phyloP scores from a whole-genome alignment of 208 protist species.

The Leishmania tarentolae region DNA sequence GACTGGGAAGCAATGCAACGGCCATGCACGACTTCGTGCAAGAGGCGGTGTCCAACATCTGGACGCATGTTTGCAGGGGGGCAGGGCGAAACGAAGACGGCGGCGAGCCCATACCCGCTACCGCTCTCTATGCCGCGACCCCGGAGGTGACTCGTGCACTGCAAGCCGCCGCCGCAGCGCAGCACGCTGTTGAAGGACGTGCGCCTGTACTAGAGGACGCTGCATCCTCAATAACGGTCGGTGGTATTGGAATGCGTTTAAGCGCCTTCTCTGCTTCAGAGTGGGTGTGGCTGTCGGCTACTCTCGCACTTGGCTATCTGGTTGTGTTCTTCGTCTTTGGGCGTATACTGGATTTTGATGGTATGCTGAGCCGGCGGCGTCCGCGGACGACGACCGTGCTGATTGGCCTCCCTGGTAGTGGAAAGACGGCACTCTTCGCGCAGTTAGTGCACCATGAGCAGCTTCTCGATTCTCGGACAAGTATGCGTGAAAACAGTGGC shows the following conservation, averaged over 20 bases:
- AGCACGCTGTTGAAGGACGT: not conserved
- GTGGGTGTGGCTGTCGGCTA: conserved; percentile 21
- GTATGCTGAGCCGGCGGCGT: conserved; percentile 8
- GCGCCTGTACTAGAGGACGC: not conserved
- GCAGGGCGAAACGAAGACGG: too few species aligned
- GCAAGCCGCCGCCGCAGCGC: conserved; percentile 5
- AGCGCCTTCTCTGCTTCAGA: conserved; percentile 6
- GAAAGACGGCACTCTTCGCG: conserved; percentile 83
- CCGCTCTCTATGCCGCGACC: conserved; percentile 13
- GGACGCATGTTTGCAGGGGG: not conserved
- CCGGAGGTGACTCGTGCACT: conserved; percentile 25
- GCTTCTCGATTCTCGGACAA: conserved; percentile 48
- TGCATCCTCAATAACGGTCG: not conserved
- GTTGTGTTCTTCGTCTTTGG: conserved; percentile 18
- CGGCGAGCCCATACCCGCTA: not conserved
- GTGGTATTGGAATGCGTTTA: not conserved
- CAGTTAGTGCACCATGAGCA: conserved; percentile 43
- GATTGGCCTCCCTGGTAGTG: conserved; percentile 64
- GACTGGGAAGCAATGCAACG: conserved; percentile 10
- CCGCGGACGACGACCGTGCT: conserved; percentile 41
- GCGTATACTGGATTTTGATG: conserved; percentile 14
- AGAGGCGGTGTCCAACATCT: conserved; percentile 1
- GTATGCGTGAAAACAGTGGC: conserved; percentile 66
- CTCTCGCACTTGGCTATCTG: conserved; percentile 24
- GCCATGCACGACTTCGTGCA: conserved; percentile 16